Conservation (phyloP, 257 asterid genomes). For the Capsicum rhomboideum region DNA sequence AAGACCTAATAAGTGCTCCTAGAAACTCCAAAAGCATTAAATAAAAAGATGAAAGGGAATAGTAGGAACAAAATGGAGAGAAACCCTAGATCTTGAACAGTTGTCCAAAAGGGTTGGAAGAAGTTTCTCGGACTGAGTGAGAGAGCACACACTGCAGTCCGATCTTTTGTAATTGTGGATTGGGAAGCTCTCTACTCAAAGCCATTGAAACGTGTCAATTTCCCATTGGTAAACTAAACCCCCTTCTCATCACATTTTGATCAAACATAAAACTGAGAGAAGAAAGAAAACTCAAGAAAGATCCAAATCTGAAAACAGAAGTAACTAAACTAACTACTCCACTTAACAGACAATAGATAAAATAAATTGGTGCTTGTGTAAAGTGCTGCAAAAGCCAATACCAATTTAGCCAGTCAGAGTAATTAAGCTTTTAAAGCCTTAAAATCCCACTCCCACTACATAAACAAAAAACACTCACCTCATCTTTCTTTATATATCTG, state of each 20-base stretch:
- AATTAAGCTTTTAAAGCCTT: neutral
- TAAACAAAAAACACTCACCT: neutral
- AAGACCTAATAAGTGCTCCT: slow-evolving; percentile 11
- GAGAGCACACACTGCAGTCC: slow-evolving; percentile 12
- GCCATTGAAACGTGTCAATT: slow-evolving; percentile 43
- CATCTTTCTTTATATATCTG: neutral
- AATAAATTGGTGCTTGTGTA: neutral
- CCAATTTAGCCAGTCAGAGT: neutral
- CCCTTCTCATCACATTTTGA: neutral
- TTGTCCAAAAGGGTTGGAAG: slow-evolving; percentile 35
- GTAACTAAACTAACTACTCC: neutral
- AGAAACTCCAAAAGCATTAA: slow-evolving; percentile 10
- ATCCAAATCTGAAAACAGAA: neutral
- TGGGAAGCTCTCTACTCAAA: slow-evolving; percentile 8
- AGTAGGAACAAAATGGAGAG: slow-evolving; percentile 28
- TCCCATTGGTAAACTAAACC: slow-evolving; percentile 22
- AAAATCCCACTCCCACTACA: neutral
- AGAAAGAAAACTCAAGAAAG: neutral
- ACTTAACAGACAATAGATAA: neutral
- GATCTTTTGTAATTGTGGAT: neutral
- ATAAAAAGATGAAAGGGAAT: neutral
- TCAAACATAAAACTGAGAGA: neutral
- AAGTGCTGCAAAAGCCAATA: neutral
- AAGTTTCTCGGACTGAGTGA: slow-evolving; percentile 23
- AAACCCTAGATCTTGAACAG: slow-evolving; percentile 86